phyloP scores from a whole-genome alignment of 768 basidiomycete species.

The Naganishia vaughanmartiniae region DNA sequence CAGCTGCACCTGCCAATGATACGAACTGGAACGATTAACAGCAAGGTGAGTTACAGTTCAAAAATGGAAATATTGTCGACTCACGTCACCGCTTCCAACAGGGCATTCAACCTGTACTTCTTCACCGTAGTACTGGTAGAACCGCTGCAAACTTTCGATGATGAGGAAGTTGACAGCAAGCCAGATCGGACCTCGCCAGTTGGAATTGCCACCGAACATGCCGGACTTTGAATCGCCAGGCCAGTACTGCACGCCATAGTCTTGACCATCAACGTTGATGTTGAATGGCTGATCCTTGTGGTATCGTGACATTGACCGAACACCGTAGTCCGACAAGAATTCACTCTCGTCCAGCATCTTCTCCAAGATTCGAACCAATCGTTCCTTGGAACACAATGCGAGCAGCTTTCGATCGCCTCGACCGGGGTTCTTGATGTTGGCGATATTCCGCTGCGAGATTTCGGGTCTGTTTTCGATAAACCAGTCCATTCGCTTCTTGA shows the following conservation, averaged over 20 bases:
- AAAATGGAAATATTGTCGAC: constrained; percentile 8
- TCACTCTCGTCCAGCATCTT: constrained; percentile 98
- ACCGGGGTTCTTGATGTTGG: constrained; percentile 84
- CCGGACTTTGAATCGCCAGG: constrained; percentile 94
- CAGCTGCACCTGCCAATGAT: constrained; percentile 88
- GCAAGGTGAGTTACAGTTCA: not conserved
- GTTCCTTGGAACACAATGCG: constrained; percentile 86
- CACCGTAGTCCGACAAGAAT: constrained; percentile 91
- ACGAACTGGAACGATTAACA: constrained; percentile 46
- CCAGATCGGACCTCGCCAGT: constrained; percentile 88
- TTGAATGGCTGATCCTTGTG: constrained; percentile 93
- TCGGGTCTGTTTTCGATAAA: constrained; percentile 90
- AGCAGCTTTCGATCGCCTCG: constrained; percentile 82
- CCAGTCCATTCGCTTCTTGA: constrained; percentile 99
- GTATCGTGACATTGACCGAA: constrained; percentile 91
- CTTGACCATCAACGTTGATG: constrained; percentile 87
- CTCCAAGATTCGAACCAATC: constrained; percentile 79
- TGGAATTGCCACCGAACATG: constrained; percentile 84
- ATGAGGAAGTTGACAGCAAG: constrained; percentile 93
- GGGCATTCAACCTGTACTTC: constrained; percentile 92
- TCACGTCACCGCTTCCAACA: constrained; percentile 81
- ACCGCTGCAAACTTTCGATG: constrained; percentile 89
- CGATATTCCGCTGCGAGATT: constrained; percentile 85
- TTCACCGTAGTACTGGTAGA: constrained; percentile 91
- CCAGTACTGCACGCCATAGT: constrained; percentile 93